These are phyloP conservation scores for Euphorbia lathyris DNA, from an alignment of 345 rosid species.

Conservation along the genomic window DNA sequence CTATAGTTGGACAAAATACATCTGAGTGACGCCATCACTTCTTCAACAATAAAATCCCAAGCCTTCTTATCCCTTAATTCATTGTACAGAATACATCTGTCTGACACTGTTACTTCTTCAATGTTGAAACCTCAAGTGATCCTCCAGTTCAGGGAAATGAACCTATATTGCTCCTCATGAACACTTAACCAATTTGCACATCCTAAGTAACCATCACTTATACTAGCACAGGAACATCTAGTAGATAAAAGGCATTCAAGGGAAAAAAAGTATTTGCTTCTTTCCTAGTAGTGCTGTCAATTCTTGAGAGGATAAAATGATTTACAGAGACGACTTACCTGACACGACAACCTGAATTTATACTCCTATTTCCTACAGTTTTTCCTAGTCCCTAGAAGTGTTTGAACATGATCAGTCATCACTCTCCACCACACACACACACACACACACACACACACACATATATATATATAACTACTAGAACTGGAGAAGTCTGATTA, in stretches of 20 bases:
- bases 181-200: neutral
- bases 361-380: neutral
- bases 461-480: neutral
- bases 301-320: too few species aligned
- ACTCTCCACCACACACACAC: neutral
- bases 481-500: constrained; percentile 1
- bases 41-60: too few species aligned
- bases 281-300: too few species aligned
- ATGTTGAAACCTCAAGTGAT: neutral
- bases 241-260: neutral
- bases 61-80: neutral
- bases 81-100: neutral
- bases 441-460: too few species aligned
- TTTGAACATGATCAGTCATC: neutral
- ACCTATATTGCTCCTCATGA: neutral
- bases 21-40: too few species aligned
- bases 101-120: neutral
- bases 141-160: neutral
- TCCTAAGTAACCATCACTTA: constrained; percentile 1
- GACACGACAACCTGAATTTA: too few species aligned
- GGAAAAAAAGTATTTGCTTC: neutral
- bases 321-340: too few species aligned
- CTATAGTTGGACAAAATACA: too few species aligned
- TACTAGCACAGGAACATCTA: neutral
- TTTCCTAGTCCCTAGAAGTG: neutral